Evolutionary conservation across 2,329 filamentous ascomycete genomes (phyloP), one percentile per base, ranked within the genome.

Genomic region (Alternaria longipes): DNA sequence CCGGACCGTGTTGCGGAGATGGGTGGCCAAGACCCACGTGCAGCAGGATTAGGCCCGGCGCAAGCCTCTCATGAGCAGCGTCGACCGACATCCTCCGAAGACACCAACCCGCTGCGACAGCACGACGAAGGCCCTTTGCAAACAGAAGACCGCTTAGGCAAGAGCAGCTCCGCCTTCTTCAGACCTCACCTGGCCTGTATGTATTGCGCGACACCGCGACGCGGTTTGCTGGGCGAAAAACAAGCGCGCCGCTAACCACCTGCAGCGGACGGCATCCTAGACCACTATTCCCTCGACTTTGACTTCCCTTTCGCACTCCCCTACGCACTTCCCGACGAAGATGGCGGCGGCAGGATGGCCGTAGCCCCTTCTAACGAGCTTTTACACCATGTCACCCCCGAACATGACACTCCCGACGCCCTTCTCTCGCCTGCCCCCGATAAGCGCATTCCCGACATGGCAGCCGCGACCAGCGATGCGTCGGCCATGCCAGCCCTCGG

Each of bases 321-420:
- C 57, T 53, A 46, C 54, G 41, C 56, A 47, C 42, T 55, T 50
- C 46, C 32, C 57, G n/a, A 61, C 59, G 63, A 73, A 67, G 30
- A 77, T 75, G 73, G 69, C 70, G 63, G 53, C 71, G 65, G 63
- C 73, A 72, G 65, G 66, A 77, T 76, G 74, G 66, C 71, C 63
- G 69, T 72, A 72, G 72, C 57, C 67, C 54, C 65, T 52, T 44
- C 68, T 62, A 56, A 65, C 65, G 60, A 61, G 59, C 66, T 63
- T 42, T 57, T 60, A 59, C 62, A 70, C 51, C 54, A 70, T 70
- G 70, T 50, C 67, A 30, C 57, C 63, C 41, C 69, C 65, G 66
- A 69, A 60, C 56, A 74, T 75, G 74, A 62, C 65, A 45, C 65
- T 59, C 50, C 46, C 71, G 62, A 63, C 67, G 61, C 60, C 55